These are phyloP conservation scores for Tolypocladium inflatum DNA, from an alignment of 2,329 filamentous ascomycete species.

Conservation along the genomic window DNA sequence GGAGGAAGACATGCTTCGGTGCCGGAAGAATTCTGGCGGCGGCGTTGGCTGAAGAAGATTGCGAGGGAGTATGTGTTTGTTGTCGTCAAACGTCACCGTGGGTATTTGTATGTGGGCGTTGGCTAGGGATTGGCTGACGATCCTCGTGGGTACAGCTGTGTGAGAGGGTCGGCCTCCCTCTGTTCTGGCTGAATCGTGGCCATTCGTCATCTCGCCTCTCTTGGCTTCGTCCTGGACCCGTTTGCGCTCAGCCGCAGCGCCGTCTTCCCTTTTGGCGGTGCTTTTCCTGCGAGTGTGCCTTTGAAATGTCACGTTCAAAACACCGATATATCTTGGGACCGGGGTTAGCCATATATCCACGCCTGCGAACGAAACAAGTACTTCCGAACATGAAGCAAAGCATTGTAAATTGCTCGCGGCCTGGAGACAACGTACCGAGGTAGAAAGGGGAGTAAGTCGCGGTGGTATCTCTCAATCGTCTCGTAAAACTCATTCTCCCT, in stretches of 20 bases:
- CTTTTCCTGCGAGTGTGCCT: slow-evolving; percentile 65
- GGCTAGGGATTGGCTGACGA: slow-evolving; percentile 68
- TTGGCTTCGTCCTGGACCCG: slow-evolving; percentile 20
- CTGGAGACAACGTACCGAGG: slow-evolving; percentile 54
- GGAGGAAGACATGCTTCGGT: slow-evolving; percentile 21
- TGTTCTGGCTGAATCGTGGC: background rate
- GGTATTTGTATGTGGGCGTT: slow-evolving; percentile 58
- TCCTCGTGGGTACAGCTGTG: slow-evolving; percentile 19
- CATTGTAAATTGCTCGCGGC: background rate
- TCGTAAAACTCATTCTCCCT: slow-evolving; percentile 99
- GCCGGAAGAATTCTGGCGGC: slow-evolving; percentile 20
- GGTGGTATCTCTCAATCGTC: slow-evolving; percentile 83
- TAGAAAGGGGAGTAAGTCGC: slow-evolving; percentile 80
- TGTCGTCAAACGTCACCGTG: slow-evolving; percentile 89
- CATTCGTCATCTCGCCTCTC: slow-evolving; percentile 1
- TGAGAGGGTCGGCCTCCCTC: slow-evolving; percentile 8
- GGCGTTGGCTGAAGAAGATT: slow-evolving; percentile 62
- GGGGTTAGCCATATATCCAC: background rate
- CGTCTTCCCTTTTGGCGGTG: slow-evolving; percentile 40
- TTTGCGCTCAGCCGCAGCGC: slow-evolving; percentile 23
- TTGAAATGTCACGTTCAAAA: slow-evolving; percentile 90
- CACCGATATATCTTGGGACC: slow-evolving; percentile 74
- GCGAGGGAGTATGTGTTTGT: slow-evolving; percentile 83
- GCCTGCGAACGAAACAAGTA: background rate
- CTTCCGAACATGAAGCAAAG: background rate